Evolutionary conservation across 306 rosid genomes (phyloP).

Genomic region (Chamaecrista fasciculata): DNA sequence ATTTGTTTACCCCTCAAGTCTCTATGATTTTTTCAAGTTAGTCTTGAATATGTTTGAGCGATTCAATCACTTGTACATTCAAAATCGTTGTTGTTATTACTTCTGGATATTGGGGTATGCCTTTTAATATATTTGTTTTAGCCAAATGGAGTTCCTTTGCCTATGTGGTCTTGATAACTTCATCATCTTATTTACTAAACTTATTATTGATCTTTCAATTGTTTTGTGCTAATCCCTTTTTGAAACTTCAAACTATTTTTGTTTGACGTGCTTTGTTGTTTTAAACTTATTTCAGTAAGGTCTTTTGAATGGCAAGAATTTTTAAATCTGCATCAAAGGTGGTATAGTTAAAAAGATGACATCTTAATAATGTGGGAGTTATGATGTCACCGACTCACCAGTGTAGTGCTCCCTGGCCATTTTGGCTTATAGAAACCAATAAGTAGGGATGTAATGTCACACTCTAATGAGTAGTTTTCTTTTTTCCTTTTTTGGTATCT

Average conservation of each 20-base stretch:
- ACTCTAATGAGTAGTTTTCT: not conserved
- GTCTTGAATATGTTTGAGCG: not conserved
- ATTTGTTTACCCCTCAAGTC: not conserved
- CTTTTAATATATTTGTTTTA: slow-evolving; percentile 8
- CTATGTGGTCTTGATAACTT: not conserved
- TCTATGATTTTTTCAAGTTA: slow-evolving; percentile 4
- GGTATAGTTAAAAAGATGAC: not conserved
- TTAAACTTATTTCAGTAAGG: not conserved
- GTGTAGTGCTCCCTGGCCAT: not conserved
- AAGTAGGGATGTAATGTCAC: not conserved
- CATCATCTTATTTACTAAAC: slow-evolving; percentile 7
- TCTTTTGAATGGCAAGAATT: slow-evolving; percentile 6
- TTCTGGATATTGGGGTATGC: slow-evolving; percentile 8
- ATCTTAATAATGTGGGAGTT: not conserved
- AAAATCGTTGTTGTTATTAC: not conserved
- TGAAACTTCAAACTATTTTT: not conserved
- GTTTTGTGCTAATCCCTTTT: slow-evolving; percentile 12
- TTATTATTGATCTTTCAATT: slow-evolving; percentile 10
- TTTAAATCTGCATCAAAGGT: not conserved
- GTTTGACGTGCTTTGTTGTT: slow-evolving; percentile 4
- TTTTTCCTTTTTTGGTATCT: not conserved
- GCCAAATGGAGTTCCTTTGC: slow-evolving; percentile 14
- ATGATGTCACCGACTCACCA: not conserved
- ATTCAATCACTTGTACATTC: not conserved
- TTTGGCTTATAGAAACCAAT: not conserved